A percentile compares a stretch with the other conserved stretches of the same genome.
phyloP scores from a whole-genome alignment of 805 yeast species.

The Metschnikowia anglica region DNA sequence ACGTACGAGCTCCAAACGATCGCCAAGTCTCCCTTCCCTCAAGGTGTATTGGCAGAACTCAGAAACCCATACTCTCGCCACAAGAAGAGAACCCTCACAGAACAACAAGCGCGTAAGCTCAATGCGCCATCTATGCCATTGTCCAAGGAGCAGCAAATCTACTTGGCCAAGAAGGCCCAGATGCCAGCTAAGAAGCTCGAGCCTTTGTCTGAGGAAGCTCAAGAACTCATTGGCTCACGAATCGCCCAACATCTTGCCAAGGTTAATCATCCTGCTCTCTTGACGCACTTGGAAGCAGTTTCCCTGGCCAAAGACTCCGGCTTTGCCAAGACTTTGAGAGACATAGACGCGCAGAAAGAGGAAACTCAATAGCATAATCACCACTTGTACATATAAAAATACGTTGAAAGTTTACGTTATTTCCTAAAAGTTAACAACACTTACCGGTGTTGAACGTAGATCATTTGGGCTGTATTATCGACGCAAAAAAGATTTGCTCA shows the following conservation, averaged over 20 bases:
- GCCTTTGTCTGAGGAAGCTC: conserved; percentile 51
- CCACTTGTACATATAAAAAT: conserved; percentile 15
- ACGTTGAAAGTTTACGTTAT: background rate
- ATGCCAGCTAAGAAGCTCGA: conserved; percentile 36
- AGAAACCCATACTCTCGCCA: conserved; percentile 77
- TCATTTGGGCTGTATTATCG: too few relatives aligned
- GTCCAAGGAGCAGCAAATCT: conserved; percentile 59
- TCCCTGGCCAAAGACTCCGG: conserved; percentile 30
- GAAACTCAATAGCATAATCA: conserved; percentile 3
- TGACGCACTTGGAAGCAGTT: conserved; percentile 41
- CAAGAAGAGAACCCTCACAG: conserved; percentile 53
- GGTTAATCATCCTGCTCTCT: conserved; percentile 36
- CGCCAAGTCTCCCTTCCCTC: conserved; percentile 67
- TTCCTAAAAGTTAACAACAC: too few relatives aligned
- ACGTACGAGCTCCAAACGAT: conserved; percentile 71
- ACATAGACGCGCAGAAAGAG: conserved; percentile 17
- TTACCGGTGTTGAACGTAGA: too few relatives aligned
- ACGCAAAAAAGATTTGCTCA: background rate
- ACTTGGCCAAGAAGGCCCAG: conserved; percentile 50
- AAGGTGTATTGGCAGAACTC: conserved; percentile 60
- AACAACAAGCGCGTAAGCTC: conserved; percentile 59
- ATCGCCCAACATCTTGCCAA: conserved; percentile 42
- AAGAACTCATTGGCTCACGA: conserved; percentile 52
- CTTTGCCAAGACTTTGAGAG: conserved; percentile 29
- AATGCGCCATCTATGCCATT: conserved; percentile 78